Percentiles rank a stretch among this genome's conserved stretches.
These are phyloP conservation scores for Colletotrichum gigasporum DNA, from an alignment of 2,329 filamentous ascomycete species.

Conservation along the genomic window DNA sequence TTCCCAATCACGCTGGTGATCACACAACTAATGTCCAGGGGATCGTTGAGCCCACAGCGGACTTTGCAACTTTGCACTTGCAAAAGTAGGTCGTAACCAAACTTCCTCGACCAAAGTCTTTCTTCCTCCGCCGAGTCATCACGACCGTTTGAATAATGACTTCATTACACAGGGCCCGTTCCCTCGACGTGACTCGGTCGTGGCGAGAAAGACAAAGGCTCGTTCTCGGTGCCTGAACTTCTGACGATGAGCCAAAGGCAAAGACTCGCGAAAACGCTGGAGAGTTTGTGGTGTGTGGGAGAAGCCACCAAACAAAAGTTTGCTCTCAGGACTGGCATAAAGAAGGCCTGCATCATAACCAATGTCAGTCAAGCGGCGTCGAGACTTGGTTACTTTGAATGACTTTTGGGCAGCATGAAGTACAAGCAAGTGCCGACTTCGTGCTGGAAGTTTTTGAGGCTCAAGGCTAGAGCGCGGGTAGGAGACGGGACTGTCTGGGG, in stretches of 20 bases:
- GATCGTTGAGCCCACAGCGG: neutral
- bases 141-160: constrained; percentile 4
- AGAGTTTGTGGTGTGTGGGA: constrained; percentile 21
- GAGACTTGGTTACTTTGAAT: neutral
- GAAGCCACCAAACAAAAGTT: constrained; percentile 6
- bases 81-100: neutral
- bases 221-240: constrained; percentile 14
- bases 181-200: constrained; percentile 1
- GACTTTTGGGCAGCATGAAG: neutral
- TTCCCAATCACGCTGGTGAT: no score
- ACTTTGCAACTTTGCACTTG: neutral
- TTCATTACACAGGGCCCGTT: constrained; percentile 11
- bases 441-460: neutral
- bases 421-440: constrained; percentile 7
- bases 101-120: neutral
- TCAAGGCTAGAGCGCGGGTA: neutral
- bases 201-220: constrained; percentile 3
- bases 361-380: neutral
- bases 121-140: neutral
- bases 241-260: neutral
- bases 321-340: constrained; percentile 18
- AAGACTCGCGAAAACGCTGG: neutral
- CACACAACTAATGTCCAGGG: neutral
- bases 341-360: constrained; percentile 1
- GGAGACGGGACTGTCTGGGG: neutral